Evolutionary conservation across 495 filamentous ascomycete species (phyloP).

Genomic region (Penicillium longicatenatum): DNA sequence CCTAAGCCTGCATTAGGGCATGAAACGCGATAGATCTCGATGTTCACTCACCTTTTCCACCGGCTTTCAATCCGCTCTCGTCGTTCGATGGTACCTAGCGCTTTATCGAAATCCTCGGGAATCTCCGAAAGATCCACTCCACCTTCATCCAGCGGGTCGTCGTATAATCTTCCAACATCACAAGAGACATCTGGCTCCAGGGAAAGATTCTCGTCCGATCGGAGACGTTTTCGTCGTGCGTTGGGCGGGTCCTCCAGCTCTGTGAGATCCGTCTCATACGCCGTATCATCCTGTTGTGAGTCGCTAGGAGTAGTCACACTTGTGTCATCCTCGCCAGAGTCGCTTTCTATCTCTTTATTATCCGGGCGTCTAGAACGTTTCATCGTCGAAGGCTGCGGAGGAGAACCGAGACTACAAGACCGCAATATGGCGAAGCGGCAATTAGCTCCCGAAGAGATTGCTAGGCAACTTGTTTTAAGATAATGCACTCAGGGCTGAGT

Average conservation of each 20-base stretch:
- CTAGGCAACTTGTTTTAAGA: too few relatives aligned
- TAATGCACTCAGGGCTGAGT: too few relatives aligned
- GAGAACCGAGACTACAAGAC: not conserved
- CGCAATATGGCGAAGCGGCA: not conserved
- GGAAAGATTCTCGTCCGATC: constrained; percentile 1
- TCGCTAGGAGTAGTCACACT: constrained; percentile 7
- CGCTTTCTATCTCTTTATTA: constrained; percentile 9
- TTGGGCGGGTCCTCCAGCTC: constrained; percentile 5
- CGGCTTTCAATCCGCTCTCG: constrained; percentile 20
- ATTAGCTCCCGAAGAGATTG: not conserved
- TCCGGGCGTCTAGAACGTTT: constrained; percentile 7
- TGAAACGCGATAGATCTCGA: not conserved
- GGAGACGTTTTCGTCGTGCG: constrained; percentile 16
- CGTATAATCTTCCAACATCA: constrained; percentile 7
- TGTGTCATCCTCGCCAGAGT: constrained; percentile 1
- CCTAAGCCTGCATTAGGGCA: too few relatives aligned
- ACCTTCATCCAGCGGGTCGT: constrained; percentile 20
- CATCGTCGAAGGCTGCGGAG: not conserved
- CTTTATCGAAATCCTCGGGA: constrained; percentile 24
- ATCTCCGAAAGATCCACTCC: constrained; percentile 22
- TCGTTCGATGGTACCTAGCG: constrained; percentile 15
- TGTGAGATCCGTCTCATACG: constrained; percentile 12
- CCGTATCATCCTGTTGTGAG: constrained; percentile 9
- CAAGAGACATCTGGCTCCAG: constrained; percentile 3
- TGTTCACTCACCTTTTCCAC: constrained; percentile 13